These are phyloP conservation scores for Aurinia saxatilis DNA, from an alignment of 345 rosid species.

Conservation along the genomic window DNA sequence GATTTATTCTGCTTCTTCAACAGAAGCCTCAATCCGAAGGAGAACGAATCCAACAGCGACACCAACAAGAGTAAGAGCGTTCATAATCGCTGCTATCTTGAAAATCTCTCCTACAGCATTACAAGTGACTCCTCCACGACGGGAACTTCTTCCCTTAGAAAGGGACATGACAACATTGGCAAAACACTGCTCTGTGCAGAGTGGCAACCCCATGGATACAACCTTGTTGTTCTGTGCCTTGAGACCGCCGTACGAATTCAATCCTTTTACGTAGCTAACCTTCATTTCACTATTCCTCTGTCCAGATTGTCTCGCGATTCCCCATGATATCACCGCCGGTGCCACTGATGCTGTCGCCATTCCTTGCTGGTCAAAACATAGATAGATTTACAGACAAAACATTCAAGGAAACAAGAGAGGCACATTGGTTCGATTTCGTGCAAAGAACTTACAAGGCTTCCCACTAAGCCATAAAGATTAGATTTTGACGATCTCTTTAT, in stretches of 20 bases:
- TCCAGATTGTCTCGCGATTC: constrained; percentile 4
- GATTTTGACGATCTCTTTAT: too few species aligned
- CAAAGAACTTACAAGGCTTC: too few species aligned
- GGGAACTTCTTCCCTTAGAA: constrained; percentile 20
- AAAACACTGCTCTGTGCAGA: constrained; percentile 34
- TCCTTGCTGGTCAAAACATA: background rate
- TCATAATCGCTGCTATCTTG: constrained; percentile 51
- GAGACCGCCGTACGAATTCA: constrained; percentile 36
- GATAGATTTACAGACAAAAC: background rate
- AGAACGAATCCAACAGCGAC: constrained; percentile 61
- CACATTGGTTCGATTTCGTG: too few species aligned
- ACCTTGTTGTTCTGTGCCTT: constrained; percentile 38
- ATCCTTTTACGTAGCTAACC: constrained; percentile 31
- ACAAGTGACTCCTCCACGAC: constrained; percentile 41
- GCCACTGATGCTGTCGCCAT: constrained; percentile 41
- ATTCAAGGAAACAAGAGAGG: background rate
- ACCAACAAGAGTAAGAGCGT: constrained; percentile 50
- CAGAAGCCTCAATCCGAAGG: constrained; percentile 43
- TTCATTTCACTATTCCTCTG: constrained; percentile 20
- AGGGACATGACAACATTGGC: constrained; percentile 33
- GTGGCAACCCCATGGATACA: constrained; percentile 33
- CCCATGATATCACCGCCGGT: constrained; percentile 28
- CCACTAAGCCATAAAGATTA: too few species aligned
- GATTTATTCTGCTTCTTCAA: constrained; percentile 52
- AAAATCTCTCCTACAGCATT: constrained; percentile 44